phyloP scores from a whole-genome alignment of 2,329 filamentous ascomycete species.

The Stagonosporopsis tanaceti region DNA sequence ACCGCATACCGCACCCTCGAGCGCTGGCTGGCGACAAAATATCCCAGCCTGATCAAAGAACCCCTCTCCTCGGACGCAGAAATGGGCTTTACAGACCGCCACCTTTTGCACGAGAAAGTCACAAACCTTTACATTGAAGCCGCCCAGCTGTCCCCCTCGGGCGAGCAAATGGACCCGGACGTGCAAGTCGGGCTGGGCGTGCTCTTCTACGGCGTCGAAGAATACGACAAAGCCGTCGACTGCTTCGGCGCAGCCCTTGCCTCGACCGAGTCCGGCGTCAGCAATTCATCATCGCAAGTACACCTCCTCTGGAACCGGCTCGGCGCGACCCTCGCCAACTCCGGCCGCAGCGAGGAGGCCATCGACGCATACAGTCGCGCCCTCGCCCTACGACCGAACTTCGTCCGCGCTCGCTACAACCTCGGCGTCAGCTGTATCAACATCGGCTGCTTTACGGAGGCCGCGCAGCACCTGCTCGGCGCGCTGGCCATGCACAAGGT shows the following conservation, averaged over 20 bases:
- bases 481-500: conserved; percentile 95
- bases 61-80: conserved; percentile 79
- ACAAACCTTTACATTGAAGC: conserved; percentile 91
- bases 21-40: conserved; percentile 95
- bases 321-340: conserved; percentile 94
- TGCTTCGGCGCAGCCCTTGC: conserved; percentile 94
- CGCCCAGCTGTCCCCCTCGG: conserved; percentile 88
- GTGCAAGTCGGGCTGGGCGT: conserved; percentile 97
- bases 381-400: conserved; percentile 88
- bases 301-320: conserved; percentile 98
- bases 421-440: conserved; percentile 97
- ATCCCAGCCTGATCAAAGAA: conserved; percentile 79
- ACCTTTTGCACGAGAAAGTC: conserved; percentile 87
- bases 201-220: conserved; percentile 95
- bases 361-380: conserved; percentile 97
- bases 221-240: conserved; percentile 98
- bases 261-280: conserved; percentile 81
- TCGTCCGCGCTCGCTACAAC: conserved; percentile 96
- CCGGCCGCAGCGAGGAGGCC: conserved; percentile 90
- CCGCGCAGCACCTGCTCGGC: conserved; percentile 89
- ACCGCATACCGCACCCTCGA: conserved; percentile 96
- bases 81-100: conserved; percentile 92
- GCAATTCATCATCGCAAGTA: conserved; percentile 84
- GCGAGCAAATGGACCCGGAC: conserved; percentile 96
- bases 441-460: conserved; percentile 92